phyloP scores from a whole-genome alignment of 371 early-diverging fungal genomes.

The Syncephalastrum contaminatum region DNA sequence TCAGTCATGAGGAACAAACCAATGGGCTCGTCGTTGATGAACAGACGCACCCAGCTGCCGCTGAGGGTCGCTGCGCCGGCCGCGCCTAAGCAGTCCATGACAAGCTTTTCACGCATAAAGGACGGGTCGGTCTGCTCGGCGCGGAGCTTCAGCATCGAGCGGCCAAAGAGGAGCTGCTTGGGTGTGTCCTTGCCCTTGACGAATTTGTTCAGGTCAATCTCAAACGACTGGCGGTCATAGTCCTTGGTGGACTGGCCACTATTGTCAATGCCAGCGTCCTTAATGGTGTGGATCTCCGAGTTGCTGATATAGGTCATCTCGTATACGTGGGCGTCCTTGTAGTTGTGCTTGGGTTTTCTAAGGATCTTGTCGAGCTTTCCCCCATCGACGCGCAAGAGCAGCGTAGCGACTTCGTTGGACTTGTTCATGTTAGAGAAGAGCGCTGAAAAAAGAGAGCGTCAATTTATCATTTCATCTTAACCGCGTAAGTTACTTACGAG shows the following conservation, averaged over 20 bases:
- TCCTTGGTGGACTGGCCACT: conserved; percentile 54
- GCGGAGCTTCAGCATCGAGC: conserved; percentile 50
- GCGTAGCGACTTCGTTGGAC: conserved; percentile 44
- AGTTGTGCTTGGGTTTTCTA: conserved; percentile 25
- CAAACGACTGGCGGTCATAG: conserved; percentile 53
- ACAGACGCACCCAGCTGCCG: conserved; percentile 52
- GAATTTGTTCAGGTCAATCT: conserved; percentile 44
- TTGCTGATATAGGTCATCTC: conserved; percentile 50
- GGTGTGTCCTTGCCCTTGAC: conserved; percentile 9
- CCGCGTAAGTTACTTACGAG: conserved; percentile 28
- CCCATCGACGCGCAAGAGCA: conserved; percentile 41
- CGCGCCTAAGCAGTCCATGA: conserved; percentile 46
- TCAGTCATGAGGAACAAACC: conserved; percentile 56
- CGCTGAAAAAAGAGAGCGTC: conserved; percentile 13
- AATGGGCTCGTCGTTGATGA: conserved; percentile 46
- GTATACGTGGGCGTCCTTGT: conserved; percentile 24
- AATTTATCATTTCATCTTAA: background rate
- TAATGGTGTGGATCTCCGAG: conserved; percentile 39
- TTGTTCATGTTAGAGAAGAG: conserved; percentile 26
- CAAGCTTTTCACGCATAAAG: conserved; percentile 50
- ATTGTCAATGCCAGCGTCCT: conserved; percentile 40
- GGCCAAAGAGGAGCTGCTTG: conserved; percentile 36
- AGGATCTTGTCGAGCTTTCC: conserved; percentile 32
- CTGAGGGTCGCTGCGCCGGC: conserved; percentile 52
- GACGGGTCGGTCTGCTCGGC: conserved; percentile 57